Evolutionary conservation across 352 stramenopile genomes (phyloP), one percentile per base, ranked within the genome.

Genomic region (Globisporangium solare): DNA sequence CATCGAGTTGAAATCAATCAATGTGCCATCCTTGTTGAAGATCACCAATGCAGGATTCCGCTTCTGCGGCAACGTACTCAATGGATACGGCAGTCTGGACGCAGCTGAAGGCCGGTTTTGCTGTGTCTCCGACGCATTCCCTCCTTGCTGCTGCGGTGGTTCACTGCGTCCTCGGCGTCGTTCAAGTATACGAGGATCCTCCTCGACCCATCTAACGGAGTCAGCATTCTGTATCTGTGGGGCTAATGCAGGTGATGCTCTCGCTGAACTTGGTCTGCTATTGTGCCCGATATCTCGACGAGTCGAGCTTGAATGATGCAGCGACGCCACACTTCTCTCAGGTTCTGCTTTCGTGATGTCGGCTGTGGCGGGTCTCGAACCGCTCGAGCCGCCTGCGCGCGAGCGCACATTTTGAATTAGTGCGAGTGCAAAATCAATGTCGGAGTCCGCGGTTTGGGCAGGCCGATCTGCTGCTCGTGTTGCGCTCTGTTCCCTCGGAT

Each of bases 1-100:
- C 70, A 79, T 79, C 14, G 56, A 52, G 51, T 77, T 70, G 60
- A 79, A 79, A 50, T 79, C 70, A 40, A 79, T 75, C 17, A 79
- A 50, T 24, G 68, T 79, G 52, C 70, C 70, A 31, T 79, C 70
- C 53, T 79, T 79, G 66, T 79, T 67, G 46, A 79, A 79, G 31
- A 79, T 59, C 24, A 79, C 70, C 14, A 79, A 67, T 31, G 54
- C 40, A 21, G 66, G 66, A 41, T 57, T 57, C 22, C 51, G 51
- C 22, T 37, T 41, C 47, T 37, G 42, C 39, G 51, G 51, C 39
- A 57, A 18, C 17, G 35, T 48, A 11, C 47, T 54, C 51, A 63
- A 47, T n/a, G 54, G n/a, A 32, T 54, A 59, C 39, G 39, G 13
- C 17, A n/a, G 39, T 2, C 10, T n/a, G 12, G 39, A n/a, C 17